Evolutionary conservation across 495 filamentous ascomycete species (phyloP).

Genomic region (Bryoglossum gracile): DNA sequence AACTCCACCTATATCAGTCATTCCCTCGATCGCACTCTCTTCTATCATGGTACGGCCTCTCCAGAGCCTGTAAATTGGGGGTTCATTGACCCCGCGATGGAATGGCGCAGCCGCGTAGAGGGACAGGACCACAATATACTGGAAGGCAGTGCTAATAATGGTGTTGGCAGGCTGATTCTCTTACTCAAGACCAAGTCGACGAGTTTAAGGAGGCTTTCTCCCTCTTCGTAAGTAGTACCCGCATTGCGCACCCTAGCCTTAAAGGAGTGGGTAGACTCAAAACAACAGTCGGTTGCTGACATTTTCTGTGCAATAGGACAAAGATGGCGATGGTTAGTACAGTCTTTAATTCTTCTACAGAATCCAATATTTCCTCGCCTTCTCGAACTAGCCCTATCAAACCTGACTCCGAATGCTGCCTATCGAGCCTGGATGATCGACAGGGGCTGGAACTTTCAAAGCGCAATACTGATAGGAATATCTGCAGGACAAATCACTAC

Average conservation of each 20-base stretch:
- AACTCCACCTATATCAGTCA: background rate
- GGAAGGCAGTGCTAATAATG: slow-evolving; percentile 16
- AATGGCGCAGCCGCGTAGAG: too few species aligned
- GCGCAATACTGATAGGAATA: slow-evolving; percentile 10
- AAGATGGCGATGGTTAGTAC: slow-evolving; percentile 98
- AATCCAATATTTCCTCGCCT: background rate
- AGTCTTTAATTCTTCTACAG: background rate
- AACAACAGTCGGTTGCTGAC: slow-evolving; percentile 10
- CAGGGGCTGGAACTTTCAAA: too few species aligned
- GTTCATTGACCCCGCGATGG: slow-evolving; percentile 15
- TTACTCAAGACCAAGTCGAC: slow-evolving; percentile 98
- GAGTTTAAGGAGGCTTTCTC: slow-evolving; percentile 99
- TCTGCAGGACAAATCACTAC: slow-evolving; percentile 92
- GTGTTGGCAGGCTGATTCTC: slow-evolving; percentile 65
- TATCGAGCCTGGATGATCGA: background rate
- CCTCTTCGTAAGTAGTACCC: slow-evolving; percentile 76
- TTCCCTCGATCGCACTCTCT: background rate
- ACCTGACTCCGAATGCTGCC: slow-evolving; percentile 1
- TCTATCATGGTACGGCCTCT: slow-evolving; percentile 13
- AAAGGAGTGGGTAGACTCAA: background rate
- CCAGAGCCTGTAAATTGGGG: background rate
- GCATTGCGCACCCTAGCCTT: slow-evolving; percentile 2
- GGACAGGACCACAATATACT: too few species aligned
- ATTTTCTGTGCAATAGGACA: slow-evolving; percentile 60
- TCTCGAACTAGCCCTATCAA: background rate